A percentile compares a stretch with the other conserved stretches of the same genome.
Evolutionary conservation across 1,284 basidiomycete species (phyloP).

Genomic region (Leccinum fuscescens): DNA sequence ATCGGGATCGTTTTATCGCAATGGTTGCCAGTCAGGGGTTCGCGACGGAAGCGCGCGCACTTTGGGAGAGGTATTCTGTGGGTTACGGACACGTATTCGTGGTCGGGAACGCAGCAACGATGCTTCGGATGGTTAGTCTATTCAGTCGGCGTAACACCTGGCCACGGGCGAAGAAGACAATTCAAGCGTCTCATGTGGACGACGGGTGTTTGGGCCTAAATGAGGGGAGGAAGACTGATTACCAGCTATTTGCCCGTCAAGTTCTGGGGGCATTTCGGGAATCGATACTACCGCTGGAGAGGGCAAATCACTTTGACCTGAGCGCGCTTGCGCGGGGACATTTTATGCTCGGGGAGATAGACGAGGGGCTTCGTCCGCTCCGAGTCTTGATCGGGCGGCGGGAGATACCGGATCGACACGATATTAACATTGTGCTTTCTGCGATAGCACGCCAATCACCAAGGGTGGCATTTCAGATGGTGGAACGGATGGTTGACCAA

Average conservation of each 20-base stretch:
- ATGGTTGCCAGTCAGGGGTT: slow-evolving; percentile 47
- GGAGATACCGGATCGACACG: slow-evolving; percentile 57
- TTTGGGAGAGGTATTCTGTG: slow-evolving; percentile 57
- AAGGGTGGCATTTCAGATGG: slow-evolving; percentile 42
- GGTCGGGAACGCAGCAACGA: slow-evolving; percentile 43
- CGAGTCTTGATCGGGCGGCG: slow-evolving; percentile 44
- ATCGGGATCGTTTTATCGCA: slow-evolving; percentile 49
- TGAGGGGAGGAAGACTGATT: slow-evolving; percentile 11
- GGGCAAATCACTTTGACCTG: slow-evolving; percentile 50
- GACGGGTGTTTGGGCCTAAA: slow-evolving; percentile 3
- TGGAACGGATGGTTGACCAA: slow-evolving; percentile 46
- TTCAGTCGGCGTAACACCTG: slow-evolving; percentile 39
- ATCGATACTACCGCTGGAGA: slow-evolving; percentile 44
- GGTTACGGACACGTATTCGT: slow-evolving; percentile 44
- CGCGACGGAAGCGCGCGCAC: slow-evolving; percentile 42
- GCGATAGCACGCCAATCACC: slow-evolving; percentile 53
- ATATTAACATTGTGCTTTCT: slow-evolving; percentile 60
- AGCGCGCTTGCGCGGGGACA: slow-evolving; percentile 62
- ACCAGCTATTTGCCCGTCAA: slow-evolving; percentile 41
- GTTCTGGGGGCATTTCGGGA: slow-evolving; percentile 46
- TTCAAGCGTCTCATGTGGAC: neutral
- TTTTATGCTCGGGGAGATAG: slow-evolving; percentile 53
- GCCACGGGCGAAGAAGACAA: slow-evolving; percentile 10
- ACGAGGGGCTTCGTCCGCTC: slow-evolving; percentile 49
- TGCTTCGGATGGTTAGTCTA: slow-evolving; percentile 58